These are phyloP conservation scores for Spergularia marina DNA, from an alignment of 148 eudicot species.

Conservation along the genomic window DNA sequence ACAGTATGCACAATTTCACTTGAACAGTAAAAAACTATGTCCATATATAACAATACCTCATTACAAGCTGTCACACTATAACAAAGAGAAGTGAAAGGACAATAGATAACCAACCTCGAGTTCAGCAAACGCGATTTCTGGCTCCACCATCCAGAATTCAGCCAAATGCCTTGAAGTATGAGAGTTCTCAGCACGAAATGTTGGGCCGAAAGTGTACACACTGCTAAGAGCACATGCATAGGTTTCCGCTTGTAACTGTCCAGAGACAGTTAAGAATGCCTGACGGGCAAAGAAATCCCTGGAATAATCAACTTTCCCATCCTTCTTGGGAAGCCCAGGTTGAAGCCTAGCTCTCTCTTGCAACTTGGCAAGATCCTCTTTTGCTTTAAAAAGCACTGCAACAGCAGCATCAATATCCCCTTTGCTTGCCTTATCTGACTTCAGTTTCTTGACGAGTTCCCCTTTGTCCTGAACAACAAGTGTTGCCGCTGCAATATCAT, in stretches of 20 bases:
- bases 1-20: no score
- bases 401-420: conserved; percentile 67
- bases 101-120: conserved; percentile 47
- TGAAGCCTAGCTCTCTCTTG: conserved; percentile 63
- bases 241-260: conserved; percentile 93
- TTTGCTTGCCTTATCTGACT: conserved; percentile 67
- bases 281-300: conserved; percentile 94
- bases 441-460: conserved; percentile 55
- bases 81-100: neutral
- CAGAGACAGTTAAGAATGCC: conserved; percentile 96
- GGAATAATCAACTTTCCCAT: conserved; percentile 81
- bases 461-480: conserved; percentile 62
- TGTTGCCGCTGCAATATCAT: conserved; percentile 66
- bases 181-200: conserved; percentile 92
- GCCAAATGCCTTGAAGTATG: conserved; percentile 97
- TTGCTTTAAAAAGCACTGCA: conserved; percentile 55
- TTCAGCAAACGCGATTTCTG: conserved; percentile 96
- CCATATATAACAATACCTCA: no score
- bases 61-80: no score
- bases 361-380: conserved; percentile 57
- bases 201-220: conserved; percentile 96
- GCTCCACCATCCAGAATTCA: conserved; percentile 99
- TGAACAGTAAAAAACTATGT: no score
- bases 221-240: conserved; percentile 85
- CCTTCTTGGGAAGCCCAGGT: conserved; percentile 85